Percentiles rank a stretch among this genome's conserved stretches.
Evolutionary conservation across 768 basidiomycete genomes (phyloP).

Genomic region (Pleurotus sapidus): DNA sequence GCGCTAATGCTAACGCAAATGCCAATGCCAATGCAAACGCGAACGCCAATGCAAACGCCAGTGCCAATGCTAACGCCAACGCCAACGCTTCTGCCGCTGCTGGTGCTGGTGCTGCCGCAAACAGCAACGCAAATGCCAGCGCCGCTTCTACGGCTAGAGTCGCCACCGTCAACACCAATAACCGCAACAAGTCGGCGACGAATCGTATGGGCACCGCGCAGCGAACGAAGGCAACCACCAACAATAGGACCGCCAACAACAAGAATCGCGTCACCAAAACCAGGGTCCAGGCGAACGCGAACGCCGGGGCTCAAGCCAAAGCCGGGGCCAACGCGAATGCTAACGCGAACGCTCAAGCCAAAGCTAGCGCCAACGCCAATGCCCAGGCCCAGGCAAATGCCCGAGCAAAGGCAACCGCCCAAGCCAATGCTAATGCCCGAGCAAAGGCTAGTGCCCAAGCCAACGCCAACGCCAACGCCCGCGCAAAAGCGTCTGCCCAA

Average conservation of each 20-base stretch:
- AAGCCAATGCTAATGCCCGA: not conserved
- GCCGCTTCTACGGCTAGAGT: not conserved
- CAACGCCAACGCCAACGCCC: not conserved
- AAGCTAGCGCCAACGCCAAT: not conserved
- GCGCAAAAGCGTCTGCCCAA: not conserved
- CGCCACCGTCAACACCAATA: not conserved
- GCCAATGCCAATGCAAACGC: not conserved
- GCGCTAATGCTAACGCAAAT: not conserved
- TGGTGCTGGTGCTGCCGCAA: not conserved
- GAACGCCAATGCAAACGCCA: not conserved
- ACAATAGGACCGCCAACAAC: not conserved
- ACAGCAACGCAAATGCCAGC: not conserved
- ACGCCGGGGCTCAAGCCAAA: not conserved
- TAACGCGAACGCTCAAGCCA: not conserved
- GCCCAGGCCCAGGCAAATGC: not conserved
- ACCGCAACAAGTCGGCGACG: not conserved
- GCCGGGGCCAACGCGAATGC: not conserved
- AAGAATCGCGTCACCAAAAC: not conserved
- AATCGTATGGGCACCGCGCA: not conserved
- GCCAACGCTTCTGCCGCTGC: not conserved
- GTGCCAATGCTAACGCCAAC: not conserved
- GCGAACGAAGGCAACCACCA: not conserved
- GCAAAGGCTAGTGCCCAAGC: not conserved
- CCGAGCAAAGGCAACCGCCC: not conserved
- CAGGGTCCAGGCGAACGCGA: not conserved